Conservation (phyloP, 176 grass and related monocot genomes). For the Melocanna baccifera region DNA sequence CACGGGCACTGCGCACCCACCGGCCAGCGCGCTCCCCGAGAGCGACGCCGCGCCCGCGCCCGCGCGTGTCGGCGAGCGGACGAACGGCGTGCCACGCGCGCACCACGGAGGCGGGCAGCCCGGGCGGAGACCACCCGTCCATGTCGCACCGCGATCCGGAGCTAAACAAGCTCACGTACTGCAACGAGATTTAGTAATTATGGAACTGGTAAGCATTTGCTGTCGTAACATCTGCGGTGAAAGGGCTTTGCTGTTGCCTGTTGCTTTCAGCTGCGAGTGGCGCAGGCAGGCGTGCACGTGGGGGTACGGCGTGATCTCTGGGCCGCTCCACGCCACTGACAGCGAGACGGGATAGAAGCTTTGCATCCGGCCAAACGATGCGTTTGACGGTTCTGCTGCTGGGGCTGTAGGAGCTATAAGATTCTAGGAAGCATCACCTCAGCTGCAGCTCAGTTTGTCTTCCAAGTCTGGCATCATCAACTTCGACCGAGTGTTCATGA, state of each 20-base stretch:
- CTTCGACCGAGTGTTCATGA: too few species aligned
- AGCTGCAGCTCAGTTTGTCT: not conserved
- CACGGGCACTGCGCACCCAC: not conserved
- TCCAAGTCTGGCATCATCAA: not conserved
- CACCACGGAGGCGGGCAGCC: not conserved
- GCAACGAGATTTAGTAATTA: not conserved
- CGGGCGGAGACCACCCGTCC: not conserved
- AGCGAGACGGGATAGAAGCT: slow-evolving; percentile 7
- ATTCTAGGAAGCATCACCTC: not conserved
- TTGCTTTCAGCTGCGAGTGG: slow-evolving; percentile 13
- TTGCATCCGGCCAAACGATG: not conserved
- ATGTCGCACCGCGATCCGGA: slow-evolving; percentile 1
- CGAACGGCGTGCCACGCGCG: not conserved
- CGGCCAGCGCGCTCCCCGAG: not conserved
- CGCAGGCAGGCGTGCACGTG: slow-evolving; percentile 4
- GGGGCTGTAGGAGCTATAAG: not conserved
- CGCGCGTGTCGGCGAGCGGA: not conserved
- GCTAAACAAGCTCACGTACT: not conserved
- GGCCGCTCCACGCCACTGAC: not conserved
- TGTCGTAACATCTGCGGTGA: not conserved
- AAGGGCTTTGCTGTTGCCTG: not conserved
- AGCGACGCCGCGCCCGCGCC: not conserved
- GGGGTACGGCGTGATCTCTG: not conserved
- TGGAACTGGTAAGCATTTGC: not conserved
- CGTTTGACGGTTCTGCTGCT: slow-evolving; percentile 27